Conservation (phyloP, 352 stramenopile species). For the Lagenidium giganteum region DNA sequence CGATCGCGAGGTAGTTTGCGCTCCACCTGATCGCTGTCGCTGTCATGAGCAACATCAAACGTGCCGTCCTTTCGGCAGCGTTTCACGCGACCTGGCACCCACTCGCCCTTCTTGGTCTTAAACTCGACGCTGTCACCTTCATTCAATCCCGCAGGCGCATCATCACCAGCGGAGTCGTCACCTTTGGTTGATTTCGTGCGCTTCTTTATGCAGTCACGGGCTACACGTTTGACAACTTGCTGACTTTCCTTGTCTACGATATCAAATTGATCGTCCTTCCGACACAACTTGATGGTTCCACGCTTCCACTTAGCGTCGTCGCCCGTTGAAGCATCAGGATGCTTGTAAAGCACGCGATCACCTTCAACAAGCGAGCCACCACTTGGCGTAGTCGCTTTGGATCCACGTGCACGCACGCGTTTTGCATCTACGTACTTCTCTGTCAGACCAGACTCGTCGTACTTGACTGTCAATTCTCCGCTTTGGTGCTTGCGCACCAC, state of each 20-base stretch:
- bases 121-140: constrained; percentile 30
- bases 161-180: constrained; percentile 11
- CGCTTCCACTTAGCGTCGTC: constrained; percentile 20
- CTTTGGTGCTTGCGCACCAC: constrained; percentile 17
- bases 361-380: constrained; percentile 9
- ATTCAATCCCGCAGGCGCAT: constrained; percentile 14
- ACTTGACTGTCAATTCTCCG: constrained; percentile 20
- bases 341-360: constrained; percentile 18
- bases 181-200: constrained; percentile 10
- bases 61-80: constrained; percentile 36
- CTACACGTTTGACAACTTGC: constrained; percentile 23
- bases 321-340: not conserved
- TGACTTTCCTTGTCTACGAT: constrained; percentile 25
- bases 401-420: too few species aligned
- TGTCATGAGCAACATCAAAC: constrained; percentile 43
- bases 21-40: constrained; percentile 26
- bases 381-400: not conserved
- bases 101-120: constrained; percentile 28
- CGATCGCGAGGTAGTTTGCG: constrained; percentile 1
- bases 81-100: constrained; percentile 23
- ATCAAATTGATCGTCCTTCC: constrained; percentile 25
- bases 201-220: constrained; percentile 13
- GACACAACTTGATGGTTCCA: constrained; percentile 22
- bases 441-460: constrained; percentile 12
- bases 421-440: constrained; percentile 14